phyloP scores from a whole-genome alignment of 106 monocot species.

The Dendrobium huoshanense region DNA sequence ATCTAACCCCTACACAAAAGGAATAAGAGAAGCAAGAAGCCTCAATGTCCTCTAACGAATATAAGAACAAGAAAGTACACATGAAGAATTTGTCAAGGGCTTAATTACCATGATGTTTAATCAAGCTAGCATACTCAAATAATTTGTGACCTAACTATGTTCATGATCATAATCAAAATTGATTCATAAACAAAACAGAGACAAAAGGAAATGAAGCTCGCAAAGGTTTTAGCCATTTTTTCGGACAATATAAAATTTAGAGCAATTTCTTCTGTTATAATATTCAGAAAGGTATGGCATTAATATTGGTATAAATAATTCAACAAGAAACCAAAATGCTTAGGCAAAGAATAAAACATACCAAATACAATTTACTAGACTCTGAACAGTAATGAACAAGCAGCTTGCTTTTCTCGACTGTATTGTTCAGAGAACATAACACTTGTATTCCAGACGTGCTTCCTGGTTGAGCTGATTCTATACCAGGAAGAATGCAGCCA shows the following conservation, averaged over 20 bases:
- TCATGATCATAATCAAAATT: neutral
- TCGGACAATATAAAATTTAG: neutral
- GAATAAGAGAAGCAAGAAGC: neutral
- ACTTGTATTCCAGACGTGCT: constrained; percentile 59
- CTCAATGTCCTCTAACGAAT: neutral
- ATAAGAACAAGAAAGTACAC: neutral
- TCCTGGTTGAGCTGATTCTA: constrained; percentile 85
- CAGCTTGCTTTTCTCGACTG: constrained; percentile 56
- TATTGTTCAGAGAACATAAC: constrained; percentile 60
- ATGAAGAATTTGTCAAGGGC: neutral
- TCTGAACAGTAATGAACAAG: constrained; percentile 65
- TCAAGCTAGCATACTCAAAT: neutral
- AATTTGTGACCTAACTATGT: neutral
- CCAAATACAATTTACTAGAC: constrained; percentile 89
- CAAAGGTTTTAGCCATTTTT: neutral
- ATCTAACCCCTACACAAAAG: too few relatives aligned
- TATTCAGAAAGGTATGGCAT: neutral
- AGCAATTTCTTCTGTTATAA: neutral
- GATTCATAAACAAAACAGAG: neutral
- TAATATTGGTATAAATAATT: neutral
- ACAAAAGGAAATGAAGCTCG: neutral
- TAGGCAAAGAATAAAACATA: constrained; percentile 14
- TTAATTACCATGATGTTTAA: neutral
- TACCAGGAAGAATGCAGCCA: constrained; percentile 53
- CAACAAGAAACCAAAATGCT: neutral